Base-by-base conservation (phyloP, 441 rosid genomes). In the Populus hybrid region DNA sequence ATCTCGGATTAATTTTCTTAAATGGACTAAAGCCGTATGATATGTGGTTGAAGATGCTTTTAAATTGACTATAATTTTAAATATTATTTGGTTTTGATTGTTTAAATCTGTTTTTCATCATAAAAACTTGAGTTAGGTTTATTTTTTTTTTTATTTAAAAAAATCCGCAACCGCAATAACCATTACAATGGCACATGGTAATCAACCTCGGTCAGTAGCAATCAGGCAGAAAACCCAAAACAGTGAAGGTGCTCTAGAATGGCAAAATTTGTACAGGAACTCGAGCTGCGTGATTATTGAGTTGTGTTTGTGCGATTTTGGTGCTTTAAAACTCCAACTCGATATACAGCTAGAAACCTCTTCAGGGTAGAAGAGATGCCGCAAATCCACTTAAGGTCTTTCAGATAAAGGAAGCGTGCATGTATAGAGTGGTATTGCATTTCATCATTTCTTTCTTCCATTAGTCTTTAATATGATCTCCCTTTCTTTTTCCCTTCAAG, bases 401-500 rank as follows among this genome's bases (percentile, higher is more conserved):
- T 53, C 4, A 72, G 38, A 18, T 12, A 50, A 50, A 70, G n/a
- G 75, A 53, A 35, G 69, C 30, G 12, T 73, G 20, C 73, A 73
- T 59, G 18, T 14, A 12, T 18, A 7, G 18, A 20, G 8, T 46
- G 28, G n/a, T 72, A 18, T 59, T 72, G 59, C 14, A 12, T 18
- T 72, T 8, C 65, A 11, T 36, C 5, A 64, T 67, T 34, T 72
- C 16, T 14, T 26, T 57, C 12, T 69, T 38, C 21, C 36, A 46
- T 63, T 12, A 14, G 6, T 24, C 71, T 57, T 63, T 26, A 35
- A n/a, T 46, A 23, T 63, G 21, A 24, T 59, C 67, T 71, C 30
- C 46, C 26, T 10, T 38, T 32, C 36, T 68, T 71, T 70, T 70
- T 67, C 34, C 71, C 69, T 34, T 42, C 59, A 34, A 91, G 95